These are phyloP conservation scores for Taphrina flavorubra DNA, from an alignment of 1,139 yeast genomes.

Conservation along the genomic window DNA sequence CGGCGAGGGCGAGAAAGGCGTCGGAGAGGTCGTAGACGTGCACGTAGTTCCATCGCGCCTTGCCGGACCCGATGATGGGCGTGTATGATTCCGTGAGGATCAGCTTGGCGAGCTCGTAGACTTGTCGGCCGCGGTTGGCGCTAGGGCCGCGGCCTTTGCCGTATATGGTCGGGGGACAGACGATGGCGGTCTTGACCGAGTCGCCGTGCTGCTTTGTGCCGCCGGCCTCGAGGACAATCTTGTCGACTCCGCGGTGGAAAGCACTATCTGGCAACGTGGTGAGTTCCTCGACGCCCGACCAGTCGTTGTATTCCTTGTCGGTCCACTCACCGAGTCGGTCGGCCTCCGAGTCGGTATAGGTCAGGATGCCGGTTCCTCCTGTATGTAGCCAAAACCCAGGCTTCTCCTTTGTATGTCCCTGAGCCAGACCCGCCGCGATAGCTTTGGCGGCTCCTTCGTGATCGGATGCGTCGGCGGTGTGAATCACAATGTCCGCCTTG, in stretches of 20 bases:
- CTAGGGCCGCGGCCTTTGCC: slow-evolving; percentile 5
- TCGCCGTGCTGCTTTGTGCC: slow-evolving; percentile 1
- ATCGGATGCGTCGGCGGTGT: slow-evolving; percentile 11
- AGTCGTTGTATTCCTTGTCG: slow-evolving; percentile 12
- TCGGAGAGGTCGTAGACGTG: slow-evolving; percentile 14
- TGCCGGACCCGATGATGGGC: slow-evolving; percentile 8
- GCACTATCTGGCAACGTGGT: slow-evolving; percentile 7
- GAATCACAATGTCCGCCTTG: slow-evolving; percentile 15
- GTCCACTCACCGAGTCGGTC: slow-evolving; percentile 14
- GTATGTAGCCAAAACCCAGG: slow-evolving; percentile 15
- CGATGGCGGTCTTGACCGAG: slow-evolving; percentile 8
- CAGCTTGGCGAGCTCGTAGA: slow-evolving; percentile 21
- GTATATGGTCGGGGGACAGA: slow-evolving; percentile 13
- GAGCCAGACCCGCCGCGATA: neutral
- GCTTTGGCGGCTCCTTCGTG: slow-evolving; percentile 11
- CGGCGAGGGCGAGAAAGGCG: slow-evolving; percentile 9
- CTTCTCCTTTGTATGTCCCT: slow-evolving; percentile 2
- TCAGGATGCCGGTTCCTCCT: slow-evolving; percentile 9
- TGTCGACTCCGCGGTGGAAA: slow-evolving; percentile 2
- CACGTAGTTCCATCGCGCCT: slow-evolving; percentile 14
- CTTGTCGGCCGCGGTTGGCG: slow-evolving; percentile 9
- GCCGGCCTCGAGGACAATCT: slow-evolving; percentile 8
- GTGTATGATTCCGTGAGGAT: slow-evolving; percentile 4
- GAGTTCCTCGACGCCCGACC: slow-evolving; percentile 12
- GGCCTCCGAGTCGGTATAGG: slow-evolving; percentile 8